Evolutionary conservation across 2,329 filamentous ascomycete genomes (phyloP).

Genomic region (Gnomoniopsis smithogilvyi): DNA sequence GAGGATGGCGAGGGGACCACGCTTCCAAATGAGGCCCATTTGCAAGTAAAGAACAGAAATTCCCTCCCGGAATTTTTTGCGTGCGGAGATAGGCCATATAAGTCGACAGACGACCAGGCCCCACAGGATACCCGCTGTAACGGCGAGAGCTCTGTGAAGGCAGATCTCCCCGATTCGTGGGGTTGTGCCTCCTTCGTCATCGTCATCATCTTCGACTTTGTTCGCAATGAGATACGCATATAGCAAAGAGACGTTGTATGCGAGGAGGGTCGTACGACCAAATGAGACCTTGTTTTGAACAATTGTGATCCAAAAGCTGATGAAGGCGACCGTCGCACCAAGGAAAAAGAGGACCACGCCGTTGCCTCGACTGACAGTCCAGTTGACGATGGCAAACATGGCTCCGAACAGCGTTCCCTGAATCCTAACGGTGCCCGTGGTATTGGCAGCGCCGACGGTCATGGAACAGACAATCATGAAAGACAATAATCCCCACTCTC

Average conservation of each 20-base stretch:
- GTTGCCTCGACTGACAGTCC: conserved; percentile 73
- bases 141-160: conserved; percentile 81
- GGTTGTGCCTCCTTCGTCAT: conserved; percentile 80
- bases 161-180: conserved; percentile 87
- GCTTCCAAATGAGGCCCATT: conserved; percentile 94
- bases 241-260: conserved; percentile 91
- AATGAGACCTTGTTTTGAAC: conserved; percentile 81
- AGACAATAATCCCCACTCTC: conserved; percentile 93
- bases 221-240: conserved; percentile 91
- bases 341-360: conserved; percentile 73
- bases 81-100: conserved; percentile 91
- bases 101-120: conserved; percentile 84
- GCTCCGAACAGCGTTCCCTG: conserved; percentile 83
- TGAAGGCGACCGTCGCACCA: conserved; percentile 76
- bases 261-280: conserved; percentile 89
- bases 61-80: conserved; percentile 84
- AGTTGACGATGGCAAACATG: conserved; percentile 69
- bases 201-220: conserved; percentile 74
- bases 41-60: conserved; percentile 89
- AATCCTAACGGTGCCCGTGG: conserved; percentile 83
- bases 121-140: conserved; percentile 85
- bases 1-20: conserved; percentile 78
- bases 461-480: conserved; percentile 99
- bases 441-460: conserved; percentile 95
- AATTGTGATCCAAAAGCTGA: conserved; percentile 88